Percentiles rank a stretch among this genome's conserved stretches.
phyloP scores from a whole-genome alignment of 2,329 filamentous ascomycete species.

The Colletotrichum camelliae region DNA sequence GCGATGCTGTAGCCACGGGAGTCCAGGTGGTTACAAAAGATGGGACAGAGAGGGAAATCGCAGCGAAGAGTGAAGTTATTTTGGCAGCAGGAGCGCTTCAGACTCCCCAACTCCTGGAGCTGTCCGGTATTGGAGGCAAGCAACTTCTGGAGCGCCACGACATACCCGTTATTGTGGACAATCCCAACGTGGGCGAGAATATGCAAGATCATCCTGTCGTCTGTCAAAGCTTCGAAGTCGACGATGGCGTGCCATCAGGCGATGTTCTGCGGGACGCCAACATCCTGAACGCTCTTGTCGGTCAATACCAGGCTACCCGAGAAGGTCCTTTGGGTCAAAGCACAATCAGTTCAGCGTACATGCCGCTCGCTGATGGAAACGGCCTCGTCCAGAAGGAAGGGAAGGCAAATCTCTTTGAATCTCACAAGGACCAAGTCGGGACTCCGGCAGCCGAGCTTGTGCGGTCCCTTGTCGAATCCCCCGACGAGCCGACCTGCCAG shows the following conservation, averaged over 20 bases:
- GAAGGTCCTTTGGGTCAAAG: conserved; percentile 37
- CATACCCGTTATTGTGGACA: conserved; percentile 35
- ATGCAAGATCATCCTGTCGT: conserved; percentile 46
- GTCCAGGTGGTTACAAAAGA: neutral
- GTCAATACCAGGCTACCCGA: conserved; percentile 39
- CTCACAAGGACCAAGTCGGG: conserved; percentile 15
- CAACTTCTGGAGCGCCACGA: conserved; percentile 34
- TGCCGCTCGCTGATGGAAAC: conserved; percentile 33
- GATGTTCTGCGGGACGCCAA: conserved; percentile 39
- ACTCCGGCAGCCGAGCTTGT: conserved; percentile 24
- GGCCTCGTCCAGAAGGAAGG: conserved; percentile 30
- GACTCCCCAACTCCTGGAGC: conserved; percentile 46
- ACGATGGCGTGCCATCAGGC: conserved; percentile 39
- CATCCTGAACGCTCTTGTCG: conserved; percentile 33
- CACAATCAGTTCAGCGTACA: conserved; percentile 28
- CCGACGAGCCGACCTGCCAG: conserved; percentile 35
- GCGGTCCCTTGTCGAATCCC: conserved; percentile 29
- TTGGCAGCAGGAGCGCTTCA: conserved; percentile 46
- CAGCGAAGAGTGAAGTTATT: conserved; percentile 43
- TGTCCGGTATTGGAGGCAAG: conserved; percentile 44
- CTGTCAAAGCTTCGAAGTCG: conserved; percentile 44
- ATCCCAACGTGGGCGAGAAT: conserved; percentile 42
- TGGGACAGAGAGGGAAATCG: conserved; percentile 13
- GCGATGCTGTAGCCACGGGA: neutral
- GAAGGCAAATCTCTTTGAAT: conserved; percentile 28